A percentile compares a stretch with the other conserved stretches of the same genome.
Conservation (phyloP, 306 rosid species). For the Arachis hypogaea region DNA sequence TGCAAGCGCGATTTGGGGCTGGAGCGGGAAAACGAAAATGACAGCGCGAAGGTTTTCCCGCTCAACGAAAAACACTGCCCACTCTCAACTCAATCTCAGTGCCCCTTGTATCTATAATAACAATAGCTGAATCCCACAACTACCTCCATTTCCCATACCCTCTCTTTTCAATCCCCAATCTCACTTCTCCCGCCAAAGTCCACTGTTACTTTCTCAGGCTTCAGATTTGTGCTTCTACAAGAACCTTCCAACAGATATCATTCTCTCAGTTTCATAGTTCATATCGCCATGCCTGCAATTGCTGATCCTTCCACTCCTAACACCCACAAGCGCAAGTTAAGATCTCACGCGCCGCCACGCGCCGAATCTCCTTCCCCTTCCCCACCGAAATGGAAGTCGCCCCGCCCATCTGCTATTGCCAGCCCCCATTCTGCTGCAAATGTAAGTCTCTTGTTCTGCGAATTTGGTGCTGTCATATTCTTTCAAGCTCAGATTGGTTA, state of each 20-base stretch:
- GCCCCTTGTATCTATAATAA: no score
- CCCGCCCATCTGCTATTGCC: conserved; percentile 46
- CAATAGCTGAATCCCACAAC: no score
- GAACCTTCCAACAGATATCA: no score
- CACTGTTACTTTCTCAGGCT: no score
- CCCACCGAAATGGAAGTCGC: conserved; percentile 51
- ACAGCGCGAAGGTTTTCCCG: conserved; percentile 38
- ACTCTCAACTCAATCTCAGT: no score
- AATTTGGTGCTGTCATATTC: neutral
- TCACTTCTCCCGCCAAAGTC: no score
- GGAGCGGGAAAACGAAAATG: conserved; percentile 31
- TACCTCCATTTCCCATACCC: no score
- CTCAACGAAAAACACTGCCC: conserved; percentile 4
- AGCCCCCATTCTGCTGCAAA: conserved; percentile 16
- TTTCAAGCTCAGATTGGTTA: neutral
- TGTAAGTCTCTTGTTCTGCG: conserved; percentile 33
- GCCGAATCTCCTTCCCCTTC: neutral
- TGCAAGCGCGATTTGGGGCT: neutral
- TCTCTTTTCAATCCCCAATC: no score
- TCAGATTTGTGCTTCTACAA: no score
- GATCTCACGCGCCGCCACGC: conserved; percentile 21
- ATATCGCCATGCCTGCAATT: conserved; percentile 32
- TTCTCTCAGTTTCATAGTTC: neutral
- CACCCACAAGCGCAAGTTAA: conserved; percentile 22
- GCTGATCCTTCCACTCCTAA: neutral